phyloP scores from a whole-genome alignment of 2,329 filamentous ascomycete genomes.

The Beauveria brongniartii region DNA sequence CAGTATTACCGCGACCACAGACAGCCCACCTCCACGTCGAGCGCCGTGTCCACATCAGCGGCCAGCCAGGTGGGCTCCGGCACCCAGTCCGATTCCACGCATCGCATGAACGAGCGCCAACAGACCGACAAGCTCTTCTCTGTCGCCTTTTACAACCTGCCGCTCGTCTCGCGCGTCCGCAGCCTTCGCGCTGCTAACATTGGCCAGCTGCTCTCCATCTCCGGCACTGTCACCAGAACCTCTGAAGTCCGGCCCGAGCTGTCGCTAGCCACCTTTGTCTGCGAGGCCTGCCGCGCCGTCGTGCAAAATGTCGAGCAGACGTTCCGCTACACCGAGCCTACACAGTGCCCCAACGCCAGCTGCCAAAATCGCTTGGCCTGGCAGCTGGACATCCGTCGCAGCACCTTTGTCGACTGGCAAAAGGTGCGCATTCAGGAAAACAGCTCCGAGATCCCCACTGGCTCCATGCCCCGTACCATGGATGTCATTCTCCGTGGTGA shows the following conservation, averaged over 20 bases:
- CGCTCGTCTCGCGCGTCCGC: slow-evolving; percentile 76
- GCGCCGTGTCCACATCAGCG: slow-evolving; percentile 61
- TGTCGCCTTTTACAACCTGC: slow-evolving; percentile 87
- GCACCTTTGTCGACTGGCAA: slow-evolving; percentile 98
- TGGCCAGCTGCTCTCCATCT: slow-evolving; percentile 88
- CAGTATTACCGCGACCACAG: slow-evolving; percentile 90
- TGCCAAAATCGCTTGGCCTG: slow-evolving; percentile 90
- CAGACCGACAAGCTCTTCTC: slow-evolving; percentile 96
- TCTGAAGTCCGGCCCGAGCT: slow-evolving; percentile 95
- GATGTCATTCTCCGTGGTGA: slow-evolving; percentile 94
- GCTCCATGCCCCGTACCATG: slow-evolving; percentile 97
- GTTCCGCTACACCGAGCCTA: slow-evolving; percentile 94
- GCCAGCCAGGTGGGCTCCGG: slow-evolving; percentile 53
- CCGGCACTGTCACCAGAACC: slow-evolving; percentile 90
- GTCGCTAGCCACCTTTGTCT: slow-evolving; percentile 85
- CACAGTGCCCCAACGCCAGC: slow-evolving; percentile 80
- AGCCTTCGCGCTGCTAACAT: slow-evolving; percentile 84
- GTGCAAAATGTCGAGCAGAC: slow-evolving; percentile 93
- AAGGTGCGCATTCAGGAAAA: slow-evolving; percentile 98
- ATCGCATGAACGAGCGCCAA: slow-evolving; percentile 81
- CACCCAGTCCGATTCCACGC: slow-evolving; percentile 57
- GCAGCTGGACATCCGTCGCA: slow-evolving; percentile 93
- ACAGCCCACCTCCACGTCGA: slow-evolving; percentile 64
- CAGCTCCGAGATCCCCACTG: slow-evolving; percentile 94
- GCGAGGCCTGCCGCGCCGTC: slow-evolving; percentile 76